Percentiles rank a stretch among this genome's conserved stretches.
Evolutionary conservation across 2,329 filamentous ascomycete species (phyloP).

Genomic region (Trichoderma hamatum): DNA sequence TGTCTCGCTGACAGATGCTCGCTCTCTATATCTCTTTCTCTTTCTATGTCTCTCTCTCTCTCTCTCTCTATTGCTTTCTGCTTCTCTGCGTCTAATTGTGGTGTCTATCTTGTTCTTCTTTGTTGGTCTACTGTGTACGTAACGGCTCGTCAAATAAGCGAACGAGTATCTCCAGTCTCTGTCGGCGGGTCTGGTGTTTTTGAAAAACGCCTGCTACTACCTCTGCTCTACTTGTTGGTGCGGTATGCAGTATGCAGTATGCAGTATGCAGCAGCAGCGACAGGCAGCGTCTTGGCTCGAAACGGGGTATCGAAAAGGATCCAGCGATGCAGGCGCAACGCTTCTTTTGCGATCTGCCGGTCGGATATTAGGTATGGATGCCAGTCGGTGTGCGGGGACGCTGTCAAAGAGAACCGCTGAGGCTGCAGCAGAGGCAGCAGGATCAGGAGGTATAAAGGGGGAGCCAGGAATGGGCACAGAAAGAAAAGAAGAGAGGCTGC

Average conservation of each 20-base stretch:
- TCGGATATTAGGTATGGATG: constrained; percentile 8
- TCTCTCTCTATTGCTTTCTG: constrained; percentile 10
- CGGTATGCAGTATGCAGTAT: no score
- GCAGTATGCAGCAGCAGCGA: neutral
- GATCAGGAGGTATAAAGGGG: constrained; percentile 23
- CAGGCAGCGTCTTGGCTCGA: constrained; percentile 7
- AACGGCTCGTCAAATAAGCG: neutral
- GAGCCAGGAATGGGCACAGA: neutral
- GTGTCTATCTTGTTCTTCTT: neutral
- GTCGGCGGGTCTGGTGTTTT: neutral
- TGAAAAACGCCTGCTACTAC: neutral
- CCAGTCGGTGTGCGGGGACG: constrained; percentile 24
- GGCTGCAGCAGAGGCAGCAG: constrained; percentile 22
- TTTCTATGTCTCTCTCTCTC: constrained; percentile 16
- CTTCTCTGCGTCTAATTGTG: neutral
- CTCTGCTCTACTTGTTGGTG: neutral
- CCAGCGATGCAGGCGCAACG: constrained; percentile 3
- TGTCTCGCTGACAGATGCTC: neutral
- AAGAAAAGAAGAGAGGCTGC: constrained; percentile 5
- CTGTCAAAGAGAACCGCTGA: constrained; percentile 21
- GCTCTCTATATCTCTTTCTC: neutral
- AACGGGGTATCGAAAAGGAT: constrained; percentile 13
- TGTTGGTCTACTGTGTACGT: neutral
- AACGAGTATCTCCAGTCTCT: constrained; percentile 3
- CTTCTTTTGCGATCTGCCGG: constrained; percentile 17